Base-by-base conservation (phyloP, 2,329 filamentous ascomycete species). In the Bertia moriformis region DNA sequence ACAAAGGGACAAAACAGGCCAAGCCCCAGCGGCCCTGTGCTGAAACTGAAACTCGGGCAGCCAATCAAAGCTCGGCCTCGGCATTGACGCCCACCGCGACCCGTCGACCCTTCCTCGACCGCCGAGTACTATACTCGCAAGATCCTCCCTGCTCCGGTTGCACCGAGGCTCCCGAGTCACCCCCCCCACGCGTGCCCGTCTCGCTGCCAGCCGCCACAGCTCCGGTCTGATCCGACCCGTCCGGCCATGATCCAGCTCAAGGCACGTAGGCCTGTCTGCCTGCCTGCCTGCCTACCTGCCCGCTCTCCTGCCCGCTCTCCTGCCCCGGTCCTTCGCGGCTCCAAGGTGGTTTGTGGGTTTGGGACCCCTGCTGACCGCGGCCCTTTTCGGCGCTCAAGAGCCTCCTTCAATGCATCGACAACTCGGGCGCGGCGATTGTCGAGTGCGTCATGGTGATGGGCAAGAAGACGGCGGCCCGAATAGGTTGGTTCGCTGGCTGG, bases 351-450 rank as follows among this genome's bases (percentile, higher is more conserved):
- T 3, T 5, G 12, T 14, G 3, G 15, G n/a, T 4, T 1, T 4
- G 3, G 13, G 12, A 24, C 14, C 18, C 10, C 10, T 33, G n/a
- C 46, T 52, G 13, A 53, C 39, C 0, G n/a, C n/a, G n/a, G n/a
- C n/a, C n/a, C n/a, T n/a, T n/a, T n/a, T n/a, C n/a, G n/a, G n/a
- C 7, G 12, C 20, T 13, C 10, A 49, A 95, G 91, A 83, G 88
- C 58, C 86, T 98, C 76, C 75, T 98, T 53, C 95, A 91, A 66
- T 96, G 91, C 79, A 96, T 98, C 76, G 91, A 98, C 80, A 98
- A 95, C 70, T 96, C 91, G 48, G 91, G 91, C 58, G 91, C 91
- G 50, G 88, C 91, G 52, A 71, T 98, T 49, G 91, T 96, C 64
- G 91, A 98, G 67, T 98, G 91, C 66, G 84, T 83, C 58, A 82